Conservation (phyloP, 2,329 filamentous ascomycete species). For the Fusarium fracticaudum region DNA sequence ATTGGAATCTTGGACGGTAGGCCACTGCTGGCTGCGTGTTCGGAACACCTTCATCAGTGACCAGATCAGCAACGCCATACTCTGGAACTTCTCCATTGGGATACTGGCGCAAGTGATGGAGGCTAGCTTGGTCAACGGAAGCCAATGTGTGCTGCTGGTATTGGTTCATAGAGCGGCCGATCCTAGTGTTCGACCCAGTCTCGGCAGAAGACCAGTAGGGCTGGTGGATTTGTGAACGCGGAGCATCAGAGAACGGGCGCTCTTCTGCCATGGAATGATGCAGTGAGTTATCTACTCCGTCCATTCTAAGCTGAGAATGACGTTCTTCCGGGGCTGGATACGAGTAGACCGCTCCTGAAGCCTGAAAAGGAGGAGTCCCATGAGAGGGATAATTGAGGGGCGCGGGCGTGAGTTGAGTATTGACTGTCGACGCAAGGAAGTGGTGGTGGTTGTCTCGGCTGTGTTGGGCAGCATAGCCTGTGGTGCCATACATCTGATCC, state of each 20-base stretch:
- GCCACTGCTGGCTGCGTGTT: background rate
- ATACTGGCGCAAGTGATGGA: background rate
- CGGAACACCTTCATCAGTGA: background rate
- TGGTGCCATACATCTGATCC: background rate
- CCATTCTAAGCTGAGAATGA: background rate
- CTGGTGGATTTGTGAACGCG: slow-evolving; percentile 11
- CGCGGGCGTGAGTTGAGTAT: background rate
- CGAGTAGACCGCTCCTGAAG: background rate
- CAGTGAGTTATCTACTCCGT: background rate
- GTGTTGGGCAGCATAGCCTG: background rate
- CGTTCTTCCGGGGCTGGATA: background rate
- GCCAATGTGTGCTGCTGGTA: slow-evolving; percentile 14
- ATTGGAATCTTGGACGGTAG: background rate
- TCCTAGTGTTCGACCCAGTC: slow-evolving; percentile 11
- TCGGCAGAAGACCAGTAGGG: slow-evolving; percentile 20
- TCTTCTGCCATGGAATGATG: background rate
- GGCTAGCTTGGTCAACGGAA: background rate
- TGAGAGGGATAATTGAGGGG: background rate
- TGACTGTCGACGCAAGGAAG: background rate
- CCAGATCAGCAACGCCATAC: background rate
- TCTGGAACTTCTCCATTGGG: slow-evolving; percentile 1
- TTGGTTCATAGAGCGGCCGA: slow-evolving; percentile 18
- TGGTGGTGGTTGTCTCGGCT: background rate
- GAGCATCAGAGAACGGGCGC: background rate
- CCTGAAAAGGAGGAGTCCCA: background rate